These are phyloP conservation scores for Exophiala dermatitidis DNA, from an alignment of 2,329 filamentous ascomycete species.

Conservation along the genomic window DNA sequence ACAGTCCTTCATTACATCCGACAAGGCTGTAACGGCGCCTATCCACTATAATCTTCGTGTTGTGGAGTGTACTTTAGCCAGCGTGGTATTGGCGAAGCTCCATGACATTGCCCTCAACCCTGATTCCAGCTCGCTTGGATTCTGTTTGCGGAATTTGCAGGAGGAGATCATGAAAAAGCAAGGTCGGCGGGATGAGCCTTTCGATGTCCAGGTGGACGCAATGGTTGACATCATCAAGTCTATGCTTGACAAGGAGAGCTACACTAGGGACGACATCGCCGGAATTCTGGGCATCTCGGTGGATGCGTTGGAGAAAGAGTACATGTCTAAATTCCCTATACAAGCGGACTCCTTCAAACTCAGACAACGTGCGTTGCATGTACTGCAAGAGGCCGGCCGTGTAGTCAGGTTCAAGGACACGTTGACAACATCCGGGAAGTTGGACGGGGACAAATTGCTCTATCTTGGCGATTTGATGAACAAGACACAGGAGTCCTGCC, in stretches of 20 bases:
- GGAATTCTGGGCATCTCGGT: slow-evolving; percentile 61
- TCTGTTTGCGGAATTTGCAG: slow-evolving; percentile 81
- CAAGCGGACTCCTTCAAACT: slow-evolving; percentile 82
- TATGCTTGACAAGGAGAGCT: slow-evolving; percentile 72
- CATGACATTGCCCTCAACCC: slow-evolving; percentile 59
- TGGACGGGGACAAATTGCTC: slow-evolving; percentile 59
- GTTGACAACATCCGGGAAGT: slow-evolving; percentile 48
- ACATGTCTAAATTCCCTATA: slow-evolving; percentile 82
- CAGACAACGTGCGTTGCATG: slow-evolving; percentile 79
- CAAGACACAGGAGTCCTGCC: slow-evolving; percentile 78
- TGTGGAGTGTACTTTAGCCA: slow-evolving; percentile 87
- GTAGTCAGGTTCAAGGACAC: slow-evolving; percentile 77
- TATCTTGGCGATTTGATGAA: slow-evolving; percentile 79
- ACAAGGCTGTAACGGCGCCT: slow-evolving; percentile 90
- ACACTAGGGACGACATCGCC: slow-evolving; percentile 80
- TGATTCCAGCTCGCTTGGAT: slow-evolving; percentile 75
- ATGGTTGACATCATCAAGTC: slow-evolving; percentile 63
- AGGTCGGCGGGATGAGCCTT: slow-evolving; percentile 42
- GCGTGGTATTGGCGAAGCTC: slow-evolving; percentile 56
- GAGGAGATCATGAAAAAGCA: slow-evolving; percentile 62
- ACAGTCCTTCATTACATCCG: slow-evolving; percentile 85
- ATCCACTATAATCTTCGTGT: slow-evolving; percentile 96
- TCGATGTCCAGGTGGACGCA: slow-evolving; percentile 63
- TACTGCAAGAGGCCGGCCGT: slow-evolving; percentile 80
- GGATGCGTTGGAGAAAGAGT: slow-evolving; percentile 64